A percentile compares a stretch with the other conserved stretches of the same genome.
Conservation (phyloP, 148 eudicot species). For the Rhododendron williamsianum region DNA sequence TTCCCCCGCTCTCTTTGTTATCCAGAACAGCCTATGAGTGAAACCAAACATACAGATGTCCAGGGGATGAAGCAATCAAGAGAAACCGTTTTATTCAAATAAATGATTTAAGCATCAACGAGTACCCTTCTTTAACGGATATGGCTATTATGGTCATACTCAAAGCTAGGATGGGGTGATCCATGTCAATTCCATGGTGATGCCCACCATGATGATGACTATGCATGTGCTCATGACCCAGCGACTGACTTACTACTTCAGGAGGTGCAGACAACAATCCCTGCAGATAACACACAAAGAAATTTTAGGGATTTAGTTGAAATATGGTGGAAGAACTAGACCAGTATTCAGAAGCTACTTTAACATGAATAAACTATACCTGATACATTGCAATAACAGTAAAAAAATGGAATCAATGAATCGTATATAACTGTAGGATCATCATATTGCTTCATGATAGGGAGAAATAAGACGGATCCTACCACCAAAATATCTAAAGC, state of each 20-base stretch:
- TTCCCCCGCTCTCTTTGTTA: slow-evolving; percentile 89
- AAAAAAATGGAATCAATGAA: not conserved
- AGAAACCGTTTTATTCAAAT: not conserved
- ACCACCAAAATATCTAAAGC: slow-evolving; percentile 81
- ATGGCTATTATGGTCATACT: slow-evolving; percentile 76
- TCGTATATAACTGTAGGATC: not conserved
- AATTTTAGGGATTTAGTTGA: not conserved
- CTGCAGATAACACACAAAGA: slow-evolving; percentile 31
- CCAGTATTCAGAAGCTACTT: not conserved
- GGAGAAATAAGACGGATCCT: slow-evolving; percentile 8
- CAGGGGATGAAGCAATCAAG: not conserved
- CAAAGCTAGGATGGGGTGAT: slow-evolving; percentile 83
- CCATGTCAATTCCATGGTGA: slow-evolving; percentile 78
- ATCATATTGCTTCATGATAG: not conserved
- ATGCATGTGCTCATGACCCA: slow-evolving; percentile 45
- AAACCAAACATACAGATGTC: slow-evolving; percentile 11
- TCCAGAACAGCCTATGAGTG: slow-evolving; percentile 70
- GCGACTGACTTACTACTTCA: slow-evolving; percentile 50
- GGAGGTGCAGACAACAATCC: slow-evolving; percentile 50
- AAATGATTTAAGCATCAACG: not conserved
- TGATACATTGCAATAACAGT: not conserved
- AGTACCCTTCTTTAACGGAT: slow-evolving; percentile 85
- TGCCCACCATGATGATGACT: slow-evolving; percentile 56
- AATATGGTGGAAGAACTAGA: not conserved
- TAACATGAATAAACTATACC: not conserved